Percentiles rank a stretch among this genome's conserved stretches.
These are phyloP conservation scores for Colletotrichum gloeosporioides DNA, from an alignment of 2,329 filamentous ascomycete genomes.

Conservation along the genomic window DNA sequence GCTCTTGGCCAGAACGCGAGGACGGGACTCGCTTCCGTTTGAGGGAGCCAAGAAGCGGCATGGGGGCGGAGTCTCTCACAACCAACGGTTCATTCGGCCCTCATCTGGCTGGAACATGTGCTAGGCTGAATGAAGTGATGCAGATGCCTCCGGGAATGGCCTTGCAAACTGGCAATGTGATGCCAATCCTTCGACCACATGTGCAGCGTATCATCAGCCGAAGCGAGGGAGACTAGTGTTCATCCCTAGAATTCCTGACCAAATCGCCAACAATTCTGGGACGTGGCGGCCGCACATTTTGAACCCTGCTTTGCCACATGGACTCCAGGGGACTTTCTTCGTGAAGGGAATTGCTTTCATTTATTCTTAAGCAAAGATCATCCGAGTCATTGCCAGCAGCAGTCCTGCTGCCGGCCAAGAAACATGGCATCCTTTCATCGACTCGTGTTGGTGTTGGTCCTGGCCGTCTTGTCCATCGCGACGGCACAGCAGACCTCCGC, in stretches of 20 bases:
- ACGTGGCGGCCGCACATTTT: neutral
- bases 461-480: neutral
- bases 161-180: neutral
- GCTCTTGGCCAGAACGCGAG: constrained; percentile 6
- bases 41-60: constrained; percentile 4
- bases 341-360: neutral
- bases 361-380: constrained; percentile 4
- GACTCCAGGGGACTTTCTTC: neutral
- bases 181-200: neutral
- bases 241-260: neutral
- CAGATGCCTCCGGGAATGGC: neutral
- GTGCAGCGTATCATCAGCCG: constrained; percentile 5
- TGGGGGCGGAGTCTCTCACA: neutral
- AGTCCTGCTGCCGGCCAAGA: neutral
- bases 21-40: neutral
- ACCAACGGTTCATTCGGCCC: neutral
- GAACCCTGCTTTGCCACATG: constrained; percentile 4
- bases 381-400: neutral
- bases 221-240: neutral
- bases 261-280: neutral
- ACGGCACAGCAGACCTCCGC: neutral
- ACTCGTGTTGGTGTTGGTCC: neutral
- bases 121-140: neutral
- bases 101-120: neutral
- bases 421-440: constrained; percentile 5